These are phyloP conservation scores for Hemileccinum impolitum DNA, from an alignment of 768 basidiomycete genomes.

Conservation along the genomic window DNA sequence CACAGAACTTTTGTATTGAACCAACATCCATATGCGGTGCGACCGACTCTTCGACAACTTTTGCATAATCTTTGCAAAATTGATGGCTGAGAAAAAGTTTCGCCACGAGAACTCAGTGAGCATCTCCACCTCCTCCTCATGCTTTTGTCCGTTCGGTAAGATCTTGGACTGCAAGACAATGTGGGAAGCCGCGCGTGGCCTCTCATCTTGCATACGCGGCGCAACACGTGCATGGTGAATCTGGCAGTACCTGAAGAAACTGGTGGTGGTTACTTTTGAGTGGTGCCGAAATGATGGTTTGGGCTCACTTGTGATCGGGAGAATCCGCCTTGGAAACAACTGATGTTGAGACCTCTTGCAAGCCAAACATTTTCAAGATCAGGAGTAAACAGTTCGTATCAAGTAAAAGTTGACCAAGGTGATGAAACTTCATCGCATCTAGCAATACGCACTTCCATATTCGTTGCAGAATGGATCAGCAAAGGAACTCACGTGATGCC, in stretches of 20 bases:
- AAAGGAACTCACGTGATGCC: conserved; percentile 78
- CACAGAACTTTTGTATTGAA: conserved; percentile 97
- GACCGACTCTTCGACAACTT: conserved; percentile 94
- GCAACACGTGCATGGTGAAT: conserved; percentile 69
- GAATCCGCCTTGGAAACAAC: conserved; percentile 89
- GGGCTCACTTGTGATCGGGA: conserved; percentile 73
- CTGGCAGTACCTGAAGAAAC: conserved; percentile 96
- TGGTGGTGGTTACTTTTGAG: conserved; percentile 32
- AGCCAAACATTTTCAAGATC: conserved; percentile 97
- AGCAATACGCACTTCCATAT: conserved; percentile 4
- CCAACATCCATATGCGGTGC: conserved; percentile 92
- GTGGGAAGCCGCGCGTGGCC: conserved; percentile 59
- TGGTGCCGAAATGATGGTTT: conserved; percentile 1
- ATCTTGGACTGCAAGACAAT: conserved; percentile 51
- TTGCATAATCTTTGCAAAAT: conserved; percentile 97
- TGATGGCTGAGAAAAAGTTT: conserved; percentile 96
- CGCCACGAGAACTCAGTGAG: conserved; percentile 95
- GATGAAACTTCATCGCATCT: conserved; percentile 99
- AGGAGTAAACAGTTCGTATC: conserved; percentile 93
- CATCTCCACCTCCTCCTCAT: conserved; percentile 87
- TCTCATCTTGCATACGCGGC: conserved; percentile 59
- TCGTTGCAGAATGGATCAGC: background rate
- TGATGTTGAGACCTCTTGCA: conserved; percentile 82
- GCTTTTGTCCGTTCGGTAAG: conserved; percentile 70
- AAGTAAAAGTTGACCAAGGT: conserved; percentile 90